Conservation (phyloP, 208 protist genomes). For the Leishmania amazonensis region DNA sequence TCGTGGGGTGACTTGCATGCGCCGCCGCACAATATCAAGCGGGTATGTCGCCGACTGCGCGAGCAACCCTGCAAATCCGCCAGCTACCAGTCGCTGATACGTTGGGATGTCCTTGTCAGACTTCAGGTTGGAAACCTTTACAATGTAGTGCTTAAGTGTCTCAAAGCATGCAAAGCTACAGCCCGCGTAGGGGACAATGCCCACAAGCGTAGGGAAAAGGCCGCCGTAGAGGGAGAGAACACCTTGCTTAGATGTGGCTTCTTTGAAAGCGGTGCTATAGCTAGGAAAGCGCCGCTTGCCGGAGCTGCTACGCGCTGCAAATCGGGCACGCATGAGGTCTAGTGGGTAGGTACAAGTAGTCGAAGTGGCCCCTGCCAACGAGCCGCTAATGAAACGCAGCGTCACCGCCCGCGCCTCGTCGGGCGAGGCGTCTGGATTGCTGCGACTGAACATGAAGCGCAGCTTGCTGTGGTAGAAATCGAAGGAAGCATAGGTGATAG, state of each 20-base stretch:
- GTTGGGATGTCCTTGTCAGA: conserved; percentile 75
- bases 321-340: conserved; percentile 93
- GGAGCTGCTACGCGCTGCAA: conserved; percentile 73
- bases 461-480: conserved; percentile 83
- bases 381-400: conserved; percentile 82
- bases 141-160: conserved; percentile 81
- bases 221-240: conserved; percentile 79
- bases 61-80: conserved; percentile 86
- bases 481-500: conserved; percentile 94
- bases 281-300: conserved; percentile 69
- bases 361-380: conserved; percentile 92
- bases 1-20: conserved; percentile 89
- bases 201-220: conserved; percentile 90
- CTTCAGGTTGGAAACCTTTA: conserved; percentile 44
- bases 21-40: conserved; percentile 93
- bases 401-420: conserved; percentile 56
- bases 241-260: conserved; percentile 60
- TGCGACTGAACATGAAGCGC: conserved; percentile 12
- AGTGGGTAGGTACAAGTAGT: conserved; percentile 94
- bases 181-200: conserved; percentile 95
- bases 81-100: conserved; percentile 73
- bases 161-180: conserved; percentile 94
- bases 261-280: conserved; percentile 71
- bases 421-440: conserved; percentile 27
- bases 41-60: conserved; percentile 95